phyloP scores from a whole-genome alignment of 2,329 filamentous ascomycete genomes.

The Apiospora saccharicola region DNA sequence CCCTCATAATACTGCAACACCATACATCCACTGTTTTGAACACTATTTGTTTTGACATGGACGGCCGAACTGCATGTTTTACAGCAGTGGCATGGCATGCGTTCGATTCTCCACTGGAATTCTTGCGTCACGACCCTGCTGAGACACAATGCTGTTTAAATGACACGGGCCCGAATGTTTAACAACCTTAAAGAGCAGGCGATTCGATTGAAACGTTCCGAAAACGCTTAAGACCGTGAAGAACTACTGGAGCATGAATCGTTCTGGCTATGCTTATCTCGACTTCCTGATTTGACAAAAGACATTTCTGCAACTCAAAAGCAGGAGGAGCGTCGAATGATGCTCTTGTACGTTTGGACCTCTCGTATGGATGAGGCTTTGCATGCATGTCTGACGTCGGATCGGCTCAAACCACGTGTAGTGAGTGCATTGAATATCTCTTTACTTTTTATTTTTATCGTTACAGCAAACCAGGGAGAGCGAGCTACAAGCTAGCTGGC shows the following conservation, averaged over 20 bases:
- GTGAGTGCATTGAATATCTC: neutral
- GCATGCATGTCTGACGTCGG: constrained; percentile 18
- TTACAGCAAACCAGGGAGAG: neutral
- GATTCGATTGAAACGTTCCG: neutral
- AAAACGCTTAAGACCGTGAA: neutral
- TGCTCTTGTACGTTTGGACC: neutral
- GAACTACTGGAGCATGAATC: neutral
- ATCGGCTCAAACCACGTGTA: constrained; percentile 12
- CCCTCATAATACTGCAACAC: constrained; percentile 14
- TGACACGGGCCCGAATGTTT: neutral
- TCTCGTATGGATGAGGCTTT: constrained; percentile 6
- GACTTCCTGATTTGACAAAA: neutral
- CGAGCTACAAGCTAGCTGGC: neutral
- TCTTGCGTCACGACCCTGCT: neutral
- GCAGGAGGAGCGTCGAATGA: neutral
- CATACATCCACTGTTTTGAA: neutral
- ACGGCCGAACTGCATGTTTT: constrained; percentile 5
- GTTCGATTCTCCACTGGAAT: neutral
- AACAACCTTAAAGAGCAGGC: neutral
- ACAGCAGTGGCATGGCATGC: neutral
- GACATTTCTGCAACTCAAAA: neutral
- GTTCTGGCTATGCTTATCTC: neutral
- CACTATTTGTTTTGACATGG: neutral
- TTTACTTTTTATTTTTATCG: neutral
- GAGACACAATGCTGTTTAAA: neutral